Base-by-base conservation (phyloP, 1,139 yeast genomes). In the Citeromyces siamensis region DNA sequence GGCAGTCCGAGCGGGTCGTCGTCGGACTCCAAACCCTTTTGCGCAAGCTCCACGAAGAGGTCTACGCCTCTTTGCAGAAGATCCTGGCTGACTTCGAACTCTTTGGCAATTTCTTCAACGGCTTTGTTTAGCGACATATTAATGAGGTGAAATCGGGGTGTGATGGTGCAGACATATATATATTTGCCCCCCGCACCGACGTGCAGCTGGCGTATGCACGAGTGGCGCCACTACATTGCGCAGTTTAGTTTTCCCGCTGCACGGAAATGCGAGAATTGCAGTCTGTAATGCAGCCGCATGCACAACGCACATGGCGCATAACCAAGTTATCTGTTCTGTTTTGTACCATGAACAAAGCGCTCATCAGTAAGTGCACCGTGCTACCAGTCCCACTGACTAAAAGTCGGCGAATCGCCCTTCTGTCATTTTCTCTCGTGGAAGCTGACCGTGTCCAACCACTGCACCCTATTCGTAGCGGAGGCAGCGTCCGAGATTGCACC, bases 21-120 rank as follows among this genome's bases (percentile, higher is more conserved):
- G 12, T 56, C 56, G 31, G 66, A 62, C 3, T 56, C 53, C 37
- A 84, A 64, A 3, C 94, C 94, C 28, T 59, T 57, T 31, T 71
- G 67, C 66, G 82, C 80, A 29, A 77, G 71, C 41, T 66, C 59
- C 33, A 71, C 64, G 55, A 84, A 85, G 41, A 67, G 62, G n/a
- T 68, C 69, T 1, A 86, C 82, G 16, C 84, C 74, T 36, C 66
- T 60, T 35, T 64, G 55, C 38, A 84, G 60, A 36, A 63, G 64
- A 9, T 68, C 71, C 40, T 69, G 65, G 34, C 66, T 61, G 12
- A 84, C 62, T 2, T 58, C 57, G 49, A 83, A 82, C 40, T 72
- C 71, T 23, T 63, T 47, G 36, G 67, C 73, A 21, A 84, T 64
- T 31, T 66, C 60, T 33, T 68, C 65, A 32, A 76, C 66, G 34